These are phyloP conservation scores for Glaciozyma antarctica DNA, from an alignment of 768 basidiomycete genomes.

Conservation along the genomic window DNA sequence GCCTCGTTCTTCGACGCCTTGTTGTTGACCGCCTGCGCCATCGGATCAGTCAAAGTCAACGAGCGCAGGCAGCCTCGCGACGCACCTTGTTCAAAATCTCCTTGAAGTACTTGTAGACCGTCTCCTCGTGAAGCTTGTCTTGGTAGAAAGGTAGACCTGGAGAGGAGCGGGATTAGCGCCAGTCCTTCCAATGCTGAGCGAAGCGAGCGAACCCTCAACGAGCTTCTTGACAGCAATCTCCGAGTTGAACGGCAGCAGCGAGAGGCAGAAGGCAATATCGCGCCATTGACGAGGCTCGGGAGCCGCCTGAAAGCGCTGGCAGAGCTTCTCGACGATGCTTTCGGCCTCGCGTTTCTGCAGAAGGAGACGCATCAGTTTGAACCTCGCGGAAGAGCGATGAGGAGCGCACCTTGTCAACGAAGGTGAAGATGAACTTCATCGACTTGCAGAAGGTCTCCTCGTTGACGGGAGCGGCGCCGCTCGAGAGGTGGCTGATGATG, in stretches of 20 bases:
- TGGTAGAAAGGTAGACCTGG: constrained; percentile 71
- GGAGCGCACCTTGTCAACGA: constrained; percentile 77
- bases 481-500: constrained; percentile 85
- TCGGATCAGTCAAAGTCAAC: not conserved
- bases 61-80: not conserved
- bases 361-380: not conserved
- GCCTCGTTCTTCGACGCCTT: constrained; percentile 88
- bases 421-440: constrained; percentile 88
- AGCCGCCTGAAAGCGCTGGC: constrained; percentile 81
- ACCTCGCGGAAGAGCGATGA: not conserved
- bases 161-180: not conserved
- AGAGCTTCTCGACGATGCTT: constrained; percentile 91
- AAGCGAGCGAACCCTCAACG: constrained; percentile 54
- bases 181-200: not conserved
- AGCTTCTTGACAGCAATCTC: constrained; percentile 94
- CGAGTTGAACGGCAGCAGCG: constrained; percentile 90
- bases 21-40: constrained; percentile 65
- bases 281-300: constrained; percentile 92
- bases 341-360: constrained; percentile 83
- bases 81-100: constrained; percentile 83
- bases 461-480: constrained; percentile 81
- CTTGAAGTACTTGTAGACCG: constrained; percentile 67
- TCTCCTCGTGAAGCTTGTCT: constrained; percentile 85
- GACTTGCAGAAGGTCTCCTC: constrained; percentile 87
- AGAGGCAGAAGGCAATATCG: constrained; percentile 91